Evolutionary conservation across 2,329 filamentous ascomycete species (phyloP), one percentile per base, ranked within the genome.

Genomic region (Xylariaceae sp.): DNA sequence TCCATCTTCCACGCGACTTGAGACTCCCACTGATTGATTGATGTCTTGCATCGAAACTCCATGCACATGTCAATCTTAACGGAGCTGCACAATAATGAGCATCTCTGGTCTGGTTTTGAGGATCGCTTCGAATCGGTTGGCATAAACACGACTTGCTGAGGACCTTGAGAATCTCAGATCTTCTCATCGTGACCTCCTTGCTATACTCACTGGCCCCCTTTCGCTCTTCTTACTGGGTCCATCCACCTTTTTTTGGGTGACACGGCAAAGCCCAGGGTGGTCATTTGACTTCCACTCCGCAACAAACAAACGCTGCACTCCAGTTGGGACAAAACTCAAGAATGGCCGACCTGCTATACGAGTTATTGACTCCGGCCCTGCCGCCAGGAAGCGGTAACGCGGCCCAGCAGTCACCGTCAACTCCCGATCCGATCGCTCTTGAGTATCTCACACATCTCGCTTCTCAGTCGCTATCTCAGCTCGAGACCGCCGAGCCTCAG

Each of bases 401-500:
- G 23, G 23, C 23, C 23, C 23, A 23, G 23, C 11, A 35, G 23
- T 51, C 30, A 51, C 72, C 77, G 11, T 70, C 72, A 50, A 71
- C 76, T 23, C 72, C 74, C 39, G 81, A 88, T 70, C 72, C 79
- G 8, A 76, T 80, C 44, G 84, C 84, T 9, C 77, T 84, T 55
- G 79, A 82, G 55, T 99, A 97, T 73, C 85, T 97, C 51, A 82
- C 85, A 61, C 85, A 87, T 62, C 80, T 97, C 51, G 86, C 89
- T 4, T 89, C 89, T 2, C 86, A 95, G 56, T 85, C 90, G 10
- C 81, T 95, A 54, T 80, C 86, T 23, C 84, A 88, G 42, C 81
- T 97, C 56, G 83, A 84, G 54, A 83, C 84, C 23, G 86, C 83
- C 5, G 94, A 99, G 74, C 87, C 88, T 0, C 86, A 91, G 62